Base-by-base conservation (phyloP, 2,329 filamentous ascomycete genomes). In the Diaporthe humulicola region DNA sequence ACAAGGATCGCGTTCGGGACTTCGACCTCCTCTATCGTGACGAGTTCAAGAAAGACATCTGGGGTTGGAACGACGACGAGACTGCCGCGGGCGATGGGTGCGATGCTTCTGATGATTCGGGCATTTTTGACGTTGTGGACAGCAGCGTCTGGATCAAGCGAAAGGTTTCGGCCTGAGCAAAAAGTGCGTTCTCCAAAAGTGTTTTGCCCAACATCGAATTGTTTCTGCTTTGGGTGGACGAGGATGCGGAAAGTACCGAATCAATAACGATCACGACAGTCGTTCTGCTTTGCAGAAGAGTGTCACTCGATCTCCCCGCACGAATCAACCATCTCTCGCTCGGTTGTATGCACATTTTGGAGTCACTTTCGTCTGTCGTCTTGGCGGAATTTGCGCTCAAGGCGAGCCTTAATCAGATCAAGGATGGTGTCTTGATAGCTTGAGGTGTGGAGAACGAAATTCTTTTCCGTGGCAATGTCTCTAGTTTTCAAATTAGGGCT, bases 31-130 rank as follows among this genome's bases (percentile, higher is more conserved):
- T 73, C 3, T 73, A 73, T 15, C 28, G 36, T 9, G 61, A 76
- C 17, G 75, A 74, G 48, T 57, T 76, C 56, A 33, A 58, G 8
- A 60, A 72, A 42, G 45, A 70, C 30, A 25, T 74, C 36, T 74
- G 73, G 73, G 57, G 69, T n/a, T 76, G 75, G 75, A 2, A 42
- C 19, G 33, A 64, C 48, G 48, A 40, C 9, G 56, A 73, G 22
- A 64, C 52, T 3, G 30, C 36, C 12, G 72, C 54, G 4, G 48
- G 38, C 17, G 56, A 54, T 12, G 4, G 40, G 10, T 45, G 19
- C 17, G 42, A 50, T 25, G 61, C 25, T 7, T 45, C 25, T 2
- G 71, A 75, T 14, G 71, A 75, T 4, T 74, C 71, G 9, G 52
- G 71, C 6, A 40, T 75, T 15, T 61, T 25, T 12, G 71, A 71